Evolutionary conservation across 2,329 filamentous ascomycete species (phyloP).

Genomic region (Verticillium longisporum): DNA sequence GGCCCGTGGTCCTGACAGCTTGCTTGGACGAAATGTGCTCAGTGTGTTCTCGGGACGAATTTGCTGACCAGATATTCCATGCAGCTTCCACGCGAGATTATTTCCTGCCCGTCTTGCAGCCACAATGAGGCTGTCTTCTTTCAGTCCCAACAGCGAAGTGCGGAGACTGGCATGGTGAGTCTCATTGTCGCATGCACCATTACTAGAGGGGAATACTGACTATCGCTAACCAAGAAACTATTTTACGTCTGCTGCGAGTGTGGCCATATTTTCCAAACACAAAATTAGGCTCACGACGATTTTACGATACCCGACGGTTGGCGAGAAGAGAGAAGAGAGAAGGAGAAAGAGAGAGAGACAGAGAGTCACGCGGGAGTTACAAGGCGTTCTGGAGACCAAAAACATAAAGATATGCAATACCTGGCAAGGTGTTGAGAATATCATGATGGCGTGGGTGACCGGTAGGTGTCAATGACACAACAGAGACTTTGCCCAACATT

Average conservation of each 20-base stretch:
- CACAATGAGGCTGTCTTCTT: slow-evolving; percentile 95
- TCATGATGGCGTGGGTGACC: not conserved
- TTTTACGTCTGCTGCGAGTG: slow-evolving; percentile 94
- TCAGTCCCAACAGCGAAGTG: slow-evolving; percentile 94
- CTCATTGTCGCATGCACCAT: not conserved
- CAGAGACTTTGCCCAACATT: not conserved
- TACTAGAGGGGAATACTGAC: slow-evolving; percentile 9
- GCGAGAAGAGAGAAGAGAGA: not conserved
- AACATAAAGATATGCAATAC: not conserved
- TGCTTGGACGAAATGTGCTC: slow-evolving; percentile 8
- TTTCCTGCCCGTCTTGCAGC: slow-evolving; percentile 76
- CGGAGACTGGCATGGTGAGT: slow-evolving; percentile 96
- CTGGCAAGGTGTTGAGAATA: not conserved
- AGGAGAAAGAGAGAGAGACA: not conserved
- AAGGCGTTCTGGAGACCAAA: not conserved
- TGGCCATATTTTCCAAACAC: slow-evolving; percentile 72
- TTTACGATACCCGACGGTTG: not conserved
- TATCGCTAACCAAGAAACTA: slow-evolving; percentile 61
- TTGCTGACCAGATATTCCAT: slow-evolving; percentile 29
- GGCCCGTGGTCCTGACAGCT: too few relatives aligned
- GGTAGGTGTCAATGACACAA: not conserved
- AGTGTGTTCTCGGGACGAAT: too few relatives aligned
- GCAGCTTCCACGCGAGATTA: slow-evolving; percentile 84
- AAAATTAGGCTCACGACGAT: not conserved
- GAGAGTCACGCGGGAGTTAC: not conserved